These are phyloP conservation scores for Chalciporus sphaerocephalus DNA, from an alignment of 768 basidiomycete species.

Conservation along the genomic window DNA sequence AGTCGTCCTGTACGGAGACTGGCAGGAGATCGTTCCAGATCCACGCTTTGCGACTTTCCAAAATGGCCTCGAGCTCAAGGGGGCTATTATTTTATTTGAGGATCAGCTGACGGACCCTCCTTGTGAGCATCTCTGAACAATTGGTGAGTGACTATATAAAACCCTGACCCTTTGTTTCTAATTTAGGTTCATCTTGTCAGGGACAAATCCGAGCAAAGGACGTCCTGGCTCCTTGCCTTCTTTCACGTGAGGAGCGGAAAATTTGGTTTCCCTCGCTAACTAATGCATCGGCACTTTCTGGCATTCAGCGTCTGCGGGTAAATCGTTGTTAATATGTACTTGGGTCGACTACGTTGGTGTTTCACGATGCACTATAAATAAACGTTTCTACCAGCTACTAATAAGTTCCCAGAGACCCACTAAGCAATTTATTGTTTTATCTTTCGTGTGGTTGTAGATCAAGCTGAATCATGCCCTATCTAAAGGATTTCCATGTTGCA, in stretches of 20 bases:
- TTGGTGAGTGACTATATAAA: slow-evolving; percentile 2
- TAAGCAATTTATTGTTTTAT: background rate
- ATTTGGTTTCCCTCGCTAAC: background rate
- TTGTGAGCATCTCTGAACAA: slow-evolving; percentile 19
- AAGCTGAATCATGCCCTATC: background rate
- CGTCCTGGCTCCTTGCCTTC: background rate
- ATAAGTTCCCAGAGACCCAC: background rate
- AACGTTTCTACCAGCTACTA: background rate
- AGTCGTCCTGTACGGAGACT: slow-evolving; percentile 51
- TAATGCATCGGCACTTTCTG: background rate
- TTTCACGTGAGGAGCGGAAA: background rate
- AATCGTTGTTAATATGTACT: background rate
- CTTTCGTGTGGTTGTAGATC: background rate
- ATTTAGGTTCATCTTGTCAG: background rate
- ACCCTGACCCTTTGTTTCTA: background rate
- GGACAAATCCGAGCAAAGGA: no score
- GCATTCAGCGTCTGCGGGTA: background rate
- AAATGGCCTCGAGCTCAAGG: slow-evolving; percentile 32
- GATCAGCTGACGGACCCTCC: slow-evolving; percentile 6
- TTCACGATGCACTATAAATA: background rate
- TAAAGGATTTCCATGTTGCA: slow-evolving; percentile 45
- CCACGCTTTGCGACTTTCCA: slow-evolving; percentile 34
- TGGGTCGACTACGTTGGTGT: background rate
- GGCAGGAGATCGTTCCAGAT: slow-evolving; percentile 39
- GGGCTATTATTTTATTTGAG: slow-evolving; percentile 27